These are phyloP conservation scores for Mycena haematopus DNA, from an alignment of 768 basidiomycete genomes.

Conservation along the genomic window DNA sequence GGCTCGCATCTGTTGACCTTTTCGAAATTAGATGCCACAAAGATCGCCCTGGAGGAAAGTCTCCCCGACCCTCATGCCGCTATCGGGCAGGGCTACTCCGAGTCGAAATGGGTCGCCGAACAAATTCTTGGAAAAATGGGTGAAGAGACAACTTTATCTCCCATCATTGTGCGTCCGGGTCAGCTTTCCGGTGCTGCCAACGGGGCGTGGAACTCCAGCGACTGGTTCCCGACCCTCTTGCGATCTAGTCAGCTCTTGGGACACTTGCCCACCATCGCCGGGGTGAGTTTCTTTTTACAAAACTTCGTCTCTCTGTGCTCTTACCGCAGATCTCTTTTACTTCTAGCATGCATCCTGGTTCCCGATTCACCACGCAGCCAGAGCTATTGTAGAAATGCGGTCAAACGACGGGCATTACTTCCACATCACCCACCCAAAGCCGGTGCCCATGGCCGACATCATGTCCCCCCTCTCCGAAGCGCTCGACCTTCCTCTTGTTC, in stretches of 20 bases:
- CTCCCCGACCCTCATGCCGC: background rate
- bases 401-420: background rate
- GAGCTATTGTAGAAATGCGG: slow-evolving; percentile 3
- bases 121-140: background rate
- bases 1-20: too few species aligned
- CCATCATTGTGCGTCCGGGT: slow-evolving; percentile 29
- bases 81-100: background rate
- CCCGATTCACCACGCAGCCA: slow-evolving; percentile 3
- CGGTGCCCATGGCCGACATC: background rate
- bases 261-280: background rate
- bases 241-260: background rate
- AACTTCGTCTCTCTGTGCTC: background rate
- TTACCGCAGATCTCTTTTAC: background rate
- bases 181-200: slow-evolving; percentile 43
- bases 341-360: slow-evolving; percentile 8
- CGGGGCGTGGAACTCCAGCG: slow-evolving; percentile 46
- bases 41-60: too few species aligned
- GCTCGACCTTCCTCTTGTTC: slow-evolving; percentile 1
- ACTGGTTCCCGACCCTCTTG: slow-evolving; percentile 46
- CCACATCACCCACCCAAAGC: slow-evolving; percentile 6
- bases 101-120: background rate
- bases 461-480: background rate
- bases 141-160: background rate
- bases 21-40: too few species aligned
- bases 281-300: background rate